A percentile compares a stretch with the other conserved stretches of the same genome.
These are phyloP conservation scores for Phialophora expanda DNA, from an alignment of 2,329 filamentous ascomycete species.

Conservation along the genomic window DNA sequence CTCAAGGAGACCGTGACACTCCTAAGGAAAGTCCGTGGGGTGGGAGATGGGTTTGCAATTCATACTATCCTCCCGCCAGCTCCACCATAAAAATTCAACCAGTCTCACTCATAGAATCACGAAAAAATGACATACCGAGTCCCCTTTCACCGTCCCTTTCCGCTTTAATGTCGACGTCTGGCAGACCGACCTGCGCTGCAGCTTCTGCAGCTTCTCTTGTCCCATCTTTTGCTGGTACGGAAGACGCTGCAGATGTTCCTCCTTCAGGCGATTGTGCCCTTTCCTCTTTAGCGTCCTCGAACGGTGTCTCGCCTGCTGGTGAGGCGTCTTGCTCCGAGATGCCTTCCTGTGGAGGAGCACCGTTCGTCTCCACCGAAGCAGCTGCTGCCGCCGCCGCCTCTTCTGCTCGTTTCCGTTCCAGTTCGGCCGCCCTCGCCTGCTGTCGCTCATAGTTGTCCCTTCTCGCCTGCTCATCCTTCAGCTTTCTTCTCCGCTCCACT, in stretches of 20 bases:
- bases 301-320: constrained; percentile 32
- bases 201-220: constrained; percentile 15
- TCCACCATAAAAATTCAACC: constrained; percentile 20
- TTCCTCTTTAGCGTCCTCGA: constrained; percentile 32
- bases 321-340: constrained; percentile 23
- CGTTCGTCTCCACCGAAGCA: constrained; percentile 25
- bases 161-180: constrained; percentile 78
- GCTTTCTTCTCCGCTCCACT: constrained; percentile 79
- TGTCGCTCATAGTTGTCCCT: constrained; percentile 70
- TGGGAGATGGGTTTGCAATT: background rate
- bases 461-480: constrained; percentile 84
- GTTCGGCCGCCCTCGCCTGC: constrained; percentile 58
- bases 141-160: constrained; percentile 81
- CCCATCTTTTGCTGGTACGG: constrained; percentile 14
- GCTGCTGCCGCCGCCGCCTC: constrained; percentile 25
- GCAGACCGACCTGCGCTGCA: constrained; percentile 18
- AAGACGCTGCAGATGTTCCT: constrained; percentile 14
- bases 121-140: constrained; percentile 36
- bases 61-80: constrained; percentile 4
- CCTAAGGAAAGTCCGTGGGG: background rate
- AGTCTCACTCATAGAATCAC: constrained; percentile 20
- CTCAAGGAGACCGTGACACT: background rate
- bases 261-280: constrained; percentile 26
- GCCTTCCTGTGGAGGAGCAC: background rate
- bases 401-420: constrained; percentile 46